Conservation (phyloP, 495 filamentous ascomycete genomes). For the Poronia punctata region DNA sequence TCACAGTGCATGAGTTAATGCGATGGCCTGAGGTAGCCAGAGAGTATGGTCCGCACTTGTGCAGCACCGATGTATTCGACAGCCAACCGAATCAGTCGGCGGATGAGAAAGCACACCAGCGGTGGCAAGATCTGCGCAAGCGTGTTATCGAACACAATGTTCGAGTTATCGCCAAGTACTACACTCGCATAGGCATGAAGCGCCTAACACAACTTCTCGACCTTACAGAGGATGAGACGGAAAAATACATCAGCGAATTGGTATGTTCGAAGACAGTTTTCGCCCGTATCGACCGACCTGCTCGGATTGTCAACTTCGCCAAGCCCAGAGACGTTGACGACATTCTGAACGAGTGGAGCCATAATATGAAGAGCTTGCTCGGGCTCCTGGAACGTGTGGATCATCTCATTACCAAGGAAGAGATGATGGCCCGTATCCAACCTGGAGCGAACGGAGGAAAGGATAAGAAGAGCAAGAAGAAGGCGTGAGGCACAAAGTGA, state of each 20-base stretch:
- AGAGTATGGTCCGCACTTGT: constrained; percentile 82
- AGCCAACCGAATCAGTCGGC: constrained; percentile 48
- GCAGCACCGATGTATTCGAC: constrained; percentile 83
- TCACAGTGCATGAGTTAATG: constrained; percentile 95
- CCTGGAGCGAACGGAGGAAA: constrained; percentile 42
- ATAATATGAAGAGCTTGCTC: constrained; percentile 94
- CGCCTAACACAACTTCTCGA: constrained; percentile 86
- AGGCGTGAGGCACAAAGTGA: constrained; percentile 19
- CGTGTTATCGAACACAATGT: constrained; percentile 99
- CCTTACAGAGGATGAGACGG: constrained; percentile 88
- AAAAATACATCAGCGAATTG: constrained; percentile 92
- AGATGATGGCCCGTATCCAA: constrained; percentile 98
- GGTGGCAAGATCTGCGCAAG: constrained; percentile 92
- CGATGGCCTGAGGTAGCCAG: constrained; percentile 89
- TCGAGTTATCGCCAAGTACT: constrained; percentile 94
- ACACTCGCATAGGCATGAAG: constrained; percentile 89
- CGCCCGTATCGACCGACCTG: constrained; percentile 94
- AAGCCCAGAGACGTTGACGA: constrained; percentile 94
- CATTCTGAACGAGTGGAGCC: constrained; percentile 96
- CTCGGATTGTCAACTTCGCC: constrained; percentile 83
- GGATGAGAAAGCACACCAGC: constrained; percentile 68
- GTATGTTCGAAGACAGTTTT: constrained; percentile 96
- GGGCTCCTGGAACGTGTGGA: constrained; percentile 90
- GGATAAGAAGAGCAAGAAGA: constrained; percentile 29
- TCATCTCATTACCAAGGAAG: constrained; percentile 98